Evolutionary conservation across 163 green algal species (phyloP).

Genomic region (Scenedesmus sp.): DNA sequence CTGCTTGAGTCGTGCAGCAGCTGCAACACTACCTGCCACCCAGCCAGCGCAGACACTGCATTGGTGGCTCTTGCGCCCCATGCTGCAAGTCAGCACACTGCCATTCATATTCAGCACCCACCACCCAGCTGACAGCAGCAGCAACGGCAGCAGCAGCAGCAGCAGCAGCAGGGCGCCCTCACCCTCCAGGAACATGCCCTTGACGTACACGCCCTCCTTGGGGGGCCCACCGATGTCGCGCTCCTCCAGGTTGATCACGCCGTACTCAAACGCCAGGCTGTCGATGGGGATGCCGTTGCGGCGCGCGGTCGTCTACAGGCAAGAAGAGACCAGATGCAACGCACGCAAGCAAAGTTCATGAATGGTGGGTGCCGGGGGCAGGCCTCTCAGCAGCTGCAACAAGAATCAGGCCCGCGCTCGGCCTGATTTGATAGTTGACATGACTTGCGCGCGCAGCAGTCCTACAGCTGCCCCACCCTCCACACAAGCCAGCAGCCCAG

Average conservation of each 20-base stretch:
- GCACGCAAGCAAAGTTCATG: neutral
- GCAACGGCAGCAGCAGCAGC: neutral
- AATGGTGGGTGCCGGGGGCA: neutral
- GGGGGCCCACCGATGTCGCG: conserved; percentile 78
- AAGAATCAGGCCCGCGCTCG: no score
- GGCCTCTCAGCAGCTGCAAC: no score
- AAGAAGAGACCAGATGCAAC: neutral
- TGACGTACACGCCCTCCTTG: conserved; percentile 90
- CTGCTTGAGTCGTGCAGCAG: no score
- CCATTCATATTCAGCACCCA: neutral
- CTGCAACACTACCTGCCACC: no score
- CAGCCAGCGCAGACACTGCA: no score
- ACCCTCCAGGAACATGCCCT: conserved; percentile 88
- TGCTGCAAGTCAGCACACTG: neutral
- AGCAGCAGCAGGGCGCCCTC: neutral
- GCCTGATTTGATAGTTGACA: neutral
- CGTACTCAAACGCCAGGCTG: conserved; percentile 86
- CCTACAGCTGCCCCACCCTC: neutral
- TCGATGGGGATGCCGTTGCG: conserved; percentile 86
- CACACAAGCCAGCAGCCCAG: neutral
- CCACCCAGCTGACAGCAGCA: neutral
- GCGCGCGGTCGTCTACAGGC: conserved; percentile 83
- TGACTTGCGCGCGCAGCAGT: no score
- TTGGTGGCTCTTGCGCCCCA: neutral
- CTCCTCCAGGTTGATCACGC: conserved; percentile 80